A percentile compares a stretch with the other conserved stretches of the same genome.
phyloP scores from a whole-genome alignment of 805 yeast species.

The Ogataea corticis region DNA sequence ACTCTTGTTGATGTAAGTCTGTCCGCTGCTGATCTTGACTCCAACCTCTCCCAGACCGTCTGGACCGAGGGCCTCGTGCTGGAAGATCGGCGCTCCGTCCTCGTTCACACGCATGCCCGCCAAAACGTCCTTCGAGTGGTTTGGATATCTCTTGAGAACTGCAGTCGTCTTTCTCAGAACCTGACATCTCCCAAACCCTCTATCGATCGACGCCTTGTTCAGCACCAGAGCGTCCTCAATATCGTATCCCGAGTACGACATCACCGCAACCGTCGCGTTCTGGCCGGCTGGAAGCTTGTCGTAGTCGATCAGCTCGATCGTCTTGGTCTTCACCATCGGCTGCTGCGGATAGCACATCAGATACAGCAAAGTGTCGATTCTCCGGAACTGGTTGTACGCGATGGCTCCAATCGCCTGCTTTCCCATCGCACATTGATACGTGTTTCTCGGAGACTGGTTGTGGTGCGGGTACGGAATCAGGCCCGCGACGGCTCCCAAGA shows the following conservation, averaged over 20 bases:
- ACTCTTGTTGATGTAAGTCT: slow-evolving; percentile 89
- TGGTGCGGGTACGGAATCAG: slow-evolving; percentile 91
- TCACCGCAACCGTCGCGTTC: slow-evolving; percentile 97
- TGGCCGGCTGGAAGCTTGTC: slow-evolving; percentile 98
- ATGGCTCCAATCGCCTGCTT: slow-evolving; percentile 99
- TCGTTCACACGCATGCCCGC: slow-evolving; percentile 90
- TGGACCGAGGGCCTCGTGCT: slow-evolving; percentile 83
- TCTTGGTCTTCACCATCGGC: slow-evolving; percentile 97
- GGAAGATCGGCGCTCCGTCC: slow-evolving; percentile 76
- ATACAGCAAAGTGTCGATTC: slow-evolving; percentile 91
- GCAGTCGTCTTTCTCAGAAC: slow-evolving; percentile 90
- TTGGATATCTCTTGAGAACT: slow-evolving; percentile 85
- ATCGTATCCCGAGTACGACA: slow-evolving; percentile 99
- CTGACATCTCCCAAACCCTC: slow-evolving; percentile 98
- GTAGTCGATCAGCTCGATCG: slow-evolving; percentile 91
- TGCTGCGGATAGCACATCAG: slow-evolving; percentile 99
- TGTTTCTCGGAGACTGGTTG: slow-evolving; percentile 89
- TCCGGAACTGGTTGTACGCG: slow-evolving; percentile 92
- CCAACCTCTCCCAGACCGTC: slow-evolving; percentile 99
- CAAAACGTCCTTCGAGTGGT: slow-evolving; percentile 88
- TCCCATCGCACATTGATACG: slow-evolving; percentile 96
- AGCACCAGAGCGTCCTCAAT: slow-evolving; percentile 97
- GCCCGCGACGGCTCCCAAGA: slow-evolving; percentile 91
- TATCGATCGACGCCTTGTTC: slow-evolving; percentile 88
- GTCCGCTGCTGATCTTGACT: slow-evolving; percentile 84